These are phyloP conservation scores for Chrysanthemum lavandulifolium DNA, from an alignment of 129 eudicot genomes.

Conservation along the genomic window DNA sequence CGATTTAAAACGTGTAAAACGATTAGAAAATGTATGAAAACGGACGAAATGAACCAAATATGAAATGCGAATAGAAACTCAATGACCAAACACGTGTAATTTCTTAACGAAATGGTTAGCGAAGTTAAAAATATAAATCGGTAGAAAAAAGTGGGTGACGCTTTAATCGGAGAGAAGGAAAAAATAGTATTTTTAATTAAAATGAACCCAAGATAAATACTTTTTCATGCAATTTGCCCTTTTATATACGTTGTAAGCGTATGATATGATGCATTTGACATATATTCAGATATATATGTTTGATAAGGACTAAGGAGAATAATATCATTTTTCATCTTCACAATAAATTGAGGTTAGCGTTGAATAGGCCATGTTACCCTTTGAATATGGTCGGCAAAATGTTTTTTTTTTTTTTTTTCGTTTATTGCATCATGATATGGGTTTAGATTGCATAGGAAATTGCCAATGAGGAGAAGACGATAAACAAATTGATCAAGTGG, in stretches of 20 bases:
- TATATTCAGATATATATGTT: background rate
- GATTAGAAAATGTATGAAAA: too few relatives aligned
- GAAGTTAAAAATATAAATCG: too few relatives aligned
- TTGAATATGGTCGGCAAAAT: conserved; percentile 22
- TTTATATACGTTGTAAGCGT: conserved; percentile 8
- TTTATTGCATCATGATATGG: conserved; percentile 16
- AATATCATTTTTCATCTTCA: background rate
- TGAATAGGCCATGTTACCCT: conserved; percentile 17
- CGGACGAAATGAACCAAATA: too few relatives aligned
- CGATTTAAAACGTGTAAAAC: too few relatives aligned
- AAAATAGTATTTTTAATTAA: too few relatives aligned
- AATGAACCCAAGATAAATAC: too few relatives aligned
- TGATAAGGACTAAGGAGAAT: conserved; percentile 8
- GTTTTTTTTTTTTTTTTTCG: background rate
- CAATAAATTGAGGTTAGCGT: background rate
- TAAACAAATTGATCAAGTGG: conserved; percentile 21
- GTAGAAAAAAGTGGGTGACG: too few relatives aligned
- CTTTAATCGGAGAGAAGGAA: too few relatives aligned
- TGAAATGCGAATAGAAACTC: too few relatives aligned
- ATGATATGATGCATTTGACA: conserved; percentile 3
- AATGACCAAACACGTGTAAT: too few relatives aligned
- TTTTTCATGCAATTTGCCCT: too few relatives aligned
- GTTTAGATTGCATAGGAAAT: conserved; percentile 15
- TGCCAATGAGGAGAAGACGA: background rate
- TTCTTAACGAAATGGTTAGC: too few relatives aligned